Evolutionary conservation across 1,284 basidiomycete species (phyloP).

Genomic region (Cutaneotrichosporon sp.): DNA sequence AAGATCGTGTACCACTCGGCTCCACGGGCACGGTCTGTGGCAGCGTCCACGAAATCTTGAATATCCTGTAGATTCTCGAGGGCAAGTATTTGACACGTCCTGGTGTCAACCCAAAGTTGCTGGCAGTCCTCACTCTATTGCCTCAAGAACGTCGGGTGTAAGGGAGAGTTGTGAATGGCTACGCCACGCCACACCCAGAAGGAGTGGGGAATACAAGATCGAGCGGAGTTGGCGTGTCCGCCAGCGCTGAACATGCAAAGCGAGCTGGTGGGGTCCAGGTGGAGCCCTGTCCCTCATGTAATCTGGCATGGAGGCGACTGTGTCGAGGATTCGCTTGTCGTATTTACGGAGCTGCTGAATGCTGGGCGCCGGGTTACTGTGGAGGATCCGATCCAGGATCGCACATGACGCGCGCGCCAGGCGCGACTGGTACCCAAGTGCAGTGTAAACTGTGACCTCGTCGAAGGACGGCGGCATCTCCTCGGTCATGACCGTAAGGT

Average conservation of each 20-base stretch:
- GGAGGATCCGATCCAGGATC: constrained; percentile 28
- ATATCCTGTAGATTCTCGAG: constrained; percentile 27
- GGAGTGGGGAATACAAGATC: constrained; percentile 32
- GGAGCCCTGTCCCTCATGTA: not conserved
- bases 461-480: constrained; percentile 17
- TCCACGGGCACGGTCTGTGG: constrained; percentile 13
- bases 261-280: constrained; percentile 5
- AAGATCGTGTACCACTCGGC: constrained; percentile 30
- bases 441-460: constrained; percentile 27
- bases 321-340: not conserved
- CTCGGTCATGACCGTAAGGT: constrained; percentile 26
- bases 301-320: constrained; percentile 15
- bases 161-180: not conserved
- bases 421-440: constrained; percentile 27
- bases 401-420: constrained; percentile 25
- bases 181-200: constrained; percentile 33
- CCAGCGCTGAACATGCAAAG: constrained; percentile 26
- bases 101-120: not conserved
- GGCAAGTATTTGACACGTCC: constrained; percentile 26
- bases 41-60: constrained; percentile 14
- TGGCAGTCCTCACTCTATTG: constrained; percentile 19
- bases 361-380: constrained; percentile 24
- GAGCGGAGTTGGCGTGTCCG: constrained; percentile 27
- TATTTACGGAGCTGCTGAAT: constrained; percentile 18
- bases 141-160: constrained; percentile 17